These are phyloP conservation scores for Ogataea sp. DNA, from an alignment of 805 yeast genomes.

Conservation along the genomic window DNA sequence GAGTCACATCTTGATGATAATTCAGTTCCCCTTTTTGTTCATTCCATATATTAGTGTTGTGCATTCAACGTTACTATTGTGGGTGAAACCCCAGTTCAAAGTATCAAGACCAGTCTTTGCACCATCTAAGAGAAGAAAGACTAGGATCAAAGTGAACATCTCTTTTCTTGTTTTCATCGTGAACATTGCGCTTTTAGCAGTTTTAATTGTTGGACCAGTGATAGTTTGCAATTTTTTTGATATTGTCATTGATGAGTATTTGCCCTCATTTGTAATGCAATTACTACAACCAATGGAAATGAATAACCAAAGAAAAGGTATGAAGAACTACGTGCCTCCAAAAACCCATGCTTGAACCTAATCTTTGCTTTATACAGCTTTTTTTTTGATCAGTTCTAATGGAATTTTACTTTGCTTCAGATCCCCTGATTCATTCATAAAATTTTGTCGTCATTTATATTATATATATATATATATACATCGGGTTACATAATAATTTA, in stretches of 20 bases:
- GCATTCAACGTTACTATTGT: conserved; percentile 60
- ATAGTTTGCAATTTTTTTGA: conserved; percentile 25
- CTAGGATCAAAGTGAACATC: conserved; percentile 20
- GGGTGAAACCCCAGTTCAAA: conserved; percentile 46
- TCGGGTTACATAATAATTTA: not conserved
- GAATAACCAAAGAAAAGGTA: conserved; percentile 26
- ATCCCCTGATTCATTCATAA: too few relatives aligned
- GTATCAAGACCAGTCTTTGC: conserved; percentile 38
- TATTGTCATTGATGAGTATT: conserved; percentile 30
- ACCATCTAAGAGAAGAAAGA: conserved; percentile 30
- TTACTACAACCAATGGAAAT: conserved; percentile 37
- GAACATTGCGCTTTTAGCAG: conserved; percentile 20
- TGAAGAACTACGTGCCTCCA: conserved; percentile 22
- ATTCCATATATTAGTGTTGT: conserved; percentile 57
- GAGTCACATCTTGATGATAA: conserved; percentile 48
- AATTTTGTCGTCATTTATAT: not conserved
- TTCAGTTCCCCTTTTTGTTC: conserved; percentile 53
- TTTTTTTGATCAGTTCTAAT: not conserved
- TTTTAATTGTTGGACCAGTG: conserved; percentile 32
- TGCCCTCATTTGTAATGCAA: conserved; percentile 29
- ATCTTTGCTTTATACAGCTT: not conserved
- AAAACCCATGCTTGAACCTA: conserved; percentile 4
- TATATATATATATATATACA: not conserved
- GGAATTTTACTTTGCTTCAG: too few relatives aligned
- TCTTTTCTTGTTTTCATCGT: conserved; percentile 29